Conservation (phyloP, 345 rosid species). For the Eutrema yunnanense region DNA sequence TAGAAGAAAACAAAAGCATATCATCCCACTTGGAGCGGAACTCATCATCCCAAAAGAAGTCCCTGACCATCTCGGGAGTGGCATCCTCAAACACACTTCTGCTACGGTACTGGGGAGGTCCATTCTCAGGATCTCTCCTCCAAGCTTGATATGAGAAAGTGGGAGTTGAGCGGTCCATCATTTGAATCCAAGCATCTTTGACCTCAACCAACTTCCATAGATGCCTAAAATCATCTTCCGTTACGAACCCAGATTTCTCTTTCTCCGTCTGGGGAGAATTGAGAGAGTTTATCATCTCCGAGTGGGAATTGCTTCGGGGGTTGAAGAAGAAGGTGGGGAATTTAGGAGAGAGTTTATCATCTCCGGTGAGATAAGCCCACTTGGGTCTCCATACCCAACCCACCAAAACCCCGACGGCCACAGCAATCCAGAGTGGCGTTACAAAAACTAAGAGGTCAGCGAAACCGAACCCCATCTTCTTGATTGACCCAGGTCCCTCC, state of each 20-base stretch:
- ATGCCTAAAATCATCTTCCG: conserved; percentile 59
- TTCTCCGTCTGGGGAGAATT: conserved; percentile 27
- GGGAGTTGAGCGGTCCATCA: conserved; percentile 83
- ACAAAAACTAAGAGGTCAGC: conserved; percentile 46
- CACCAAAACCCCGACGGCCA: conserved; percentile 70
- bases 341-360: conserved; percentile 31
- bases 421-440: conserved; percentile 82
- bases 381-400: conserved; percentile 97
- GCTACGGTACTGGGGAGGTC: conserved; percentile 91
- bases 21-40: conserved; percentile 82
- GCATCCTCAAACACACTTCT: conserved; percentile 85
- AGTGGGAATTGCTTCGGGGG: conserved; percentile 31
- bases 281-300: neutral
- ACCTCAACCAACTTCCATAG: conserved; percentile 69
- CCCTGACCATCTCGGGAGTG: conserved; percentile 81
- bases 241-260: conserved; percentile 40
- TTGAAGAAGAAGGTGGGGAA: conserved; percentile 29
- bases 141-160: conserved; percentile 82
- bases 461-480: conserved; percentile 45
- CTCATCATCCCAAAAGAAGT: conserved; percentile 97
- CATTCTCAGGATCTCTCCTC: conserved; percentile 81
- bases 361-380: conserved; percentile 56
- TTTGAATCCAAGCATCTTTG: conserved; percentile 88
- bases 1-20: conserved; percentile 62
- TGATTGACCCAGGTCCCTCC: neutral